Conservation (phyloP, 2,329 filamentous ascomycete species). For the Phialophora expanda region DNA sequence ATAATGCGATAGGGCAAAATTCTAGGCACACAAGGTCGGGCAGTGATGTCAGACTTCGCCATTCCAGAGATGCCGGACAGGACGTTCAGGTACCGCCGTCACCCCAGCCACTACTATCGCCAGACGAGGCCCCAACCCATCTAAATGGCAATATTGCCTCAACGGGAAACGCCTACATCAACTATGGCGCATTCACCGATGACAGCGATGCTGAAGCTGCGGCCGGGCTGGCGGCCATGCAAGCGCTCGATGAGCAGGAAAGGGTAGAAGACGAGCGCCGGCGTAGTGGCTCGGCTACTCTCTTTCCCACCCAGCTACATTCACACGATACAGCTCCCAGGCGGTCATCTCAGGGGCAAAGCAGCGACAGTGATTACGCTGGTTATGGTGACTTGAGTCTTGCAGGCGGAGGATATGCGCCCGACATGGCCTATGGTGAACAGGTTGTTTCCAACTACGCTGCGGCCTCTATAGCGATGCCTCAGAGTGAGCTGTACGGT, state of each 20-base stretch:
- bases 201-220: slow-evolving; percentile 89
- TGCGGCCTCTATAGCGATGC: slow-evolving; percentile 32
- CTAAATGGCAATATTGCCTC: slow-evolving; percentile 58
- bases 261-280: slow-evolving; percentile 61
- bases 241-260: slow-evolving; percentile 79
- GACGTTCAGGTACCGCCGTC: slow-evolving; percentile 38
- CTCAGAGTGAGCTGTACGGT: slow-evolving; percentile 33
- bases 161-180: slow-evolving; percentile 53
- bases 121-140: slow-evolving; percentile 53
- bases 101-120: slow-evolving; percentile 42
- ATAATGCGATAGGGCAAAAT: slow-evolving; percentile 52
- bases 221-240: slow-evolving; percentile 81
- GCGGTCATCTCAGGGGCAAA: slow-evolving; percentile 44
- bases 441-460: slow-evolving; percentile 46
- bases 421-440: slow-evolving; percentile 65
- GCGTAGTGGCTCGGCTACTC: slow-evolving; percentile 53
- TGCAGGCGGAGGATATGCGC: slow-evolving; percentile 73
- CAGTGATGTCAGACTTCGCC: slow-evolving; percentile 26
- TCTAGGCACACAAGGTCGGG: slow-evolving; percentile 24
- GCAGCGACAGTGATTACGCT: slow-evolving; percentile 74
- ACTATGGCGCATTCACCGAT: slow-evolving; percentile 62
- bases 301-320: slow-evolving; percentile 44
- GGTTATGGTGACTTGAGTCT: slow-evolving; percentile 70
- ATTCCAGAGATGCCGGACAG: slow-evolving; percentile 23
- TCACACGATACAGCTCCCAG: slow-evolving; percentile 43